Percentiles rank a stretch among this genome's conserved stretches.
Conservation (phyloP, 345 rosid genomes). For the Populus pruinosa region DNA sequence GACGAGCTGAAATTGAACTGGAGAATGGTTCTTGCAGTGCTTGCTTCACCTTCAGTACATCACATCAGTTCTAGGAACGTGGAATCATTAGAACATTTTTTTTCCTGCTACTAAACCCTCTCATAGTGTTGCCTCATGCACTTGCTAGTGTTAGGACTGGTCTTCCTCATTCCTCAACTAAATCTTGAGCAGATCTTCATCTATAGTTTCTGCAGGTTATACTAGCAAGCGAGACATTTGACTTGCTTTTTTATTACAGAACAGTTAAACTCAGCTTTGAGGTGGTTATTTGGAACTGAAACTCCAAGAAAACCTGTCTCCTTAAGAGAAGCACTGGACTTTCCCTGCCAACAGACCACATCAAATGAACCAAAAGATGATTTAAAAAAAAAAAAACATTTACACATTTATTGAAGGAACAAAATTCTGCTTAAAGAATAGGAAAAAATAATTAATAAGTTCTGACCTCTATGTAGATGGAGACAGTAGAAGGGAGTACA, state of each 20-base stretch:
- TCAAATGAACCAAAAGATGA: not conserved
- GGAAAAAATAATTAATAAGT: not conserved
- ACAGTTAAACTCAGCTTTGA: conserved; percentile 44
- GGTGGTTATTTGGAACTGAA: conserved; percentile 43
- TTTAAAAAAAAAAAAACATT: not conserved
- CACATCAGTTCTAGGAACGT: not conserved
- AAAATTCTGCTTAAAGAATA: not conserved
- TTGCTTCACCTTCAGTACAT: not conserved
- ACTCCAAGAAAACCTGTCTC: conserved; percentile 66
- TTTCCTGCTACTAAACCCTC: not conserved
- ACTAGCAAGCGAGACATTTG: too few species aligned
- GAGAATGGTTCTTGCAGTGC: too few species aligned
- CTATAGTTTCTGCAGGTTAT: not conserved
- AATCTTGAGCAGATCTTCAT: not conserved
- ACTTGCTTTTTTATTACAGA: conserved; percentile 42
- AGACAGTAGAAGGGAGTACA: conserved; percentile 54
- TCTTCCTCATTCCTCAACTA: not conserved
- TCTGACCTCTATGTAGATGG: conserved; percentile 50
- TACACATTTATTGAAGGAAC: not conserved
- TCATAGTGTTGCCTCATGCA: not conserved
- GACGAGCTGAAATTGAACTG: too few species aligned
- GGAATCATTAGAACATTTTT: not conserved
- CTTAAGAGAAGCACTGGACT: conserved; percentile 45
- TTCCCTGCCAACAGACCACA: conserved; percentile 46
- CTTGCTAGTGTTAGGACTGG: not conserved